These are phyloP conservation scores for Talaromyces sp. DNA, from an alignment of 2,329 filamentous ascomycete genomes.

Conservation along the genomic window DNA sequence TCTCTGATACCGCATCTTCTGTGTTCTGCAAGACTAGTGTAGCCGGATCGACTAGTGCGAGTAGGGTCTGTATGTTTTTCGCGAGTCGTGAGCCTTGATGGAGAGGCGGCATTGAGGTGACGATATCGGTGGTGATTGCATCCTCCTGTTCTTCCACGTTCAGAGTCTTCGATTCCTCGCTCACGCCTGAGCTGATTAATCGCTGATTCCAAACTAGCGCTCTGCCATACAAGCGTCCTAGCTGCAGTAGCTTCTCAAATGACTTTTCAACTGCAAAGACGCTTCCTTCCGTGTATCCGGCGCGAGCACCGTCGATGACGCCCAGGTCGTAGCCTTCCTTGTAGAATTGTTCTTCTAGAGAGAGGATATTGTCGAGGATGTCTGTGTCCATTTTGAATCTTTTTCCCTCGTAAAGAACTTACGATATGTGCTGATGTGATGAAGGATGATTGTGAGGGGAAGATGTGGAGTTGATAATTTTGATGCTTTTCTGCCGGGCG, in stretches of 20 bases:
- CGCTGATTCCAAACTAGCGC: slow-evolving; percentile 81
- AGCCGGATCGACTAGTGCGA: slow-evolving; percentile 73
- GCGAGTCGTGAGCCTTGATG: slow-evolving; percentile 62
- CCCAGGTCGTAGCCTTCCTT: slow-evolving; percentile 76
- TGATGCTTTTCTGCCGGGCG: slow-evolving; percentile 13
- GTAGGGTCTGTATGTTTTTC: slow-evolving; percentile 72
- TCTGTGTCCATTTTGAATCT: slow-evolving; percentile 40
- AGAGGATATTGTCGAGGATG: slow-evolving; percentile 56
- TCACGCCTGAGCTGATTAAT: slow-evolving; percentile 36
- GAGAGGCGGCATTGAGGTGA: slow-evolving; percentile 44
- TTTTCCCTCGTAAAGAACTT: neutral
- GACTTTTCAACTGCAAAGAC: slow-evolving; percentile 88
- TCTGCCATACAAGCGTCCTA: slow-evolving; percentile 74
- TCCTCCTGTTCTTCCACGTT: neutral
- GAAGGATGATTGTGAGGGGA: neutral
- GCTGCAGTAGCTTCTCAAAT: slow-evolving; percentile 84
- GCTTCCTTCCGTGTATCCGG: slow-evolving; percentile 82
- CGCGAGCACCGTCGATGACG: slow-evolving; percentile 67
- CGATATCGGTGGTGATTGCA: slow-evolving; percentile 28
- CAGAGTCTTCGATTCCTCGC: slow-evolving; percentile 26
- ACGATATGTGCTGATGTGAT: neutral
- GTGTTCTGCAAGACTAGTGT: slow-evolving; percentile 77
- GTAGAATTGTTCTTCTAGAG: slow-evolving; percentile 70
- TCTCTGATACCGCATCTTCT: slow-evolving; percentile 85
- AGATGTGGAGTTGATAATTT: slow-evolving; percentile 4